Conservation (phyloP, 257 asterid genomes). For the Scutellaria minor region DNA sequence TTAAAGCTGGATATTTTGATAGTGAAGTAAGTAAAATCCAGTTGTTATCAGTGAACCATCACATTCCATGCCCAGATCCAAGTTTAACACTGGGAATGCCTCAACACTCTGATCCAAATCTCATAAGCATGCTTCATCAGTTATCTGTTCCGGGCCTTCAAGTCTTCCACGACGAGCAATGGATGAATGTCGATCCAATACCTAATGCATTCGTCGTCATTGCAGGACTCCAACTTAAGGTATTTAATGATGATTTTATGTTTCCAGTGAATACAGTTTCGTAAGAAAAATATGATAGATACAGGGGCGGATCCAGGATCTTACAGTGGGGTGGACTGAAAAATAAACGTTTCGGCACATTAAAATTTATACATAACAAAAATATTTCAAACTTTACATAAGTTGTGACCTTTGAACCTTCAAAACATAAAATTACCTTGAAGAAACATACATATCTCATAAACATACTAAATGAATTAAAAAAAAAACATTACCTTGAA, state of each 20-base stretch:
- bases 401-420: no score
- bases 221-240: conserved; percentile 56
- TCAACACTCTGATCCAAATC: conserved; percentile 66
- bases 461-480: no score
- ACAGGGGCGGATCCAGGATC: no score
- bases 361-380: no score
- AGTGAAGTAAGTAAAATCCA: conserved; percentile 49
- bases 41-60: conserved; percentile 59
- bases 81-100: conserved; percentile 68
- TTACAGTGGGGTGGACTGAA: no score
- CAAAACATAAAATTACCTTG: no score
- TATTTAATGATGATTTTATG: background rate
- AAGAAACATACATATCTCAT: no score
- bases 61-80: conserved; percentile 80
- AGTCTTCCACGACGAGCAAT: conserved; percentile 47
- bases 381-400: no score
- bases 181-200: conserved; percentile 59
- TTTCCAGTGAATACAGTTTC: no score
- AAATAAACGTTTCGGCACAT: no score
- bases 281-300: no score
- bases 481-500: no score
- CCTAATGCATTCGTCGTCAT: conserved; percentile 53
- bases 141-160: conserved; percentile 55
- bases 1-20: conserved; percentile 47
- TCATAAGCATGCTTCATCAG: conserved; percentile 66